Base-by-base conservation (phyloP, 2,329 filamentous ascomycete genomes). In the Colletotrichum kahawae region DNA sequence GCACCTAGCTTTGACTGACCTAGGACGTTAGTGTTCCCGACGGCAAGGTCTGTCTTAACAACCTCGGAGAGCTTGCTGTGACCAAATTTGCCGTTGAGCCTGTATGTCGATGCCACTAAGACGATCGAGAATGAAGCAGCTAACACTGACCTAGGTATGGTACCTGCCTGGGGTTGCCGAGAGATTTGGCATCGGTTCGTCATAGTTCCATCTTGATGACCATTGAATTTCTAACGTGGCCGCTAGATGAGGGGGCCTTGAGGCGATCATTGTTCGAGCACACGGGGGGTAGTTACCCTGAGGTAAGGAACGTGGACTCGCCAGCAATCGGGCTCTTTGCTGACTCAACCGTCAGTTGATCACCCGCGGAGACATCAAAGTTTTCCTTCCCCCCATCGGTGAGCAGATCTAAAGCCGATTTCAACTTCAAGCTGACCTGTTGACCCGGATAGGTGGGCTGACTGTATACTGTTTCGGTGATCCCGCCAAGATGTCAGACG, bases 391-490 rank as follows among this genome's bases (percentile, higher is more conserved):
- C 36, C 97, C 97, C 5, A 98, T 99, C 82, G 97, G 90, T 91
- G 84, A 78, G 82, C 77, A 21, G 31, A 14, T 8, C 29, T 33
- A 18, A 33, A 70, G 34, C 9, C 24, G 14, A 64, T 14, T 14
- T 34, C 16, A 34, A 18, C 6, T 21, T 31, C 60, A 36, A 33
- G 29, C 16, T 24, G 29, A 33, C 12, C 27, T 48, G 9, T 5
- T 48, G 24, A 51, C 65, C 60, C 24, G 29, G 56, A 5, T 76
- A 91, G 90, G 96, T 72, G 97, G 96, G 10, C 87, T 98, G 78
- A 98, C 97, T 0, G 97, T 98, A 10, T 98, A 99, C 86, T 97
- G 95, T 84, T 99, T 99, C 82, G 97, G 97, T 59, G 95, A 98
- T 79, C 95, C 96, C 24, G 94, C 95, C 69, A 98, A 97, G 82